Evolutionary conservation across 2,329 filamentous ascomycete species (phyloP).

Genomic region (Hansfordia pulvinata): DNA sequence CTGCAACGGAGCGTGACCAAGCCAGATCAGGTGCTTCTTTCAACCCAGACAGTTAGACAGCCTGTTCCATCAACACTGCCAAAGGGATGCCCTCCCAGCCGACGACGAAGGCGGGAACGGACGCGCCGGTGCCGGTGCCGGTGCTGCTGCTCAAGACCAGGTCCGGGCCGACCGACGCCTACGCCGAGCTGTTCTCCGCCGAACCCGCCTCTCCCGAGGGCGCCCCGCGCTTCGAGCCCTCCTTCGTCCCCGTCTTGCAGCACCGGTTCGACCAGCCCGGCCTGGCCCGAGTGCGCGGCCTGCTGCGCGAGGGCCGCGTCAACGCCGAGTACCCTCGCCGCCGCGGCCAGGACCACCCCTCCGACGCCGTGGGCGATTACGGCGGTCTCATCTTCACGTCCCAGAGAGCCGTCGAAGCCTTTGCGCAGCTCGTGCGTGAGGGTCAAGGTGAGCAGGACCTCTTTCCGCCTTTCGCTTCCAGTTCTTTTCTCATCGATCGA

Average conservation of each 20-base stretch:
- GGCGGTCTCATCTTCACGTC: conserved; percentile 77
- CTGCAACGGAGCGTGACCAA: too few relatives aligned
- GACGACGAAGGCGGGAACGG: too few relatives aligned
- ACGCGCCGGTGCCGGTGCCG: too few relatives aligned
- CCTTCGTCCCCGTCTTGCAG: conserved; percentile 65
- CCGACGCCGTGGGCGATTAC: conserved; percentile 36
- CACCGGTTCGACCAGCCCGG: conserved; percentile 52
- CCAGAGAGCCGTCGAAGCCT: conserved; percentile 71
- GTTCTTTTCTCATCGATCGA: conserved; percentile 22
- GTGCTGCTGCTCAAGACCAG: conserved; percentile 68
- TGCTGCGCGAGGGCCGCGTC: conserved; percentile 31
- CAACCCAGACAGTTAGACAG: too few relatives aligned
- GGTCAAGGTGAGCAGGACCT: conserved; percentile 22
- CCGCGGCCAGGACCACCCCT: too few relatives aligned
- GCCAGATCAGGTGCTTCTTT: too few relatives aligned
- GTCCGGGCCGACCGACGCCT: conserved; percentile 57
- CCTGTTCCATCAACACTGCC: too few relatives aligned
- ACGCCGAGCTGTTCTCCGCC: conserved; percentile 50
- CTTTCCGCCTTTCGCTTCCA: conserved; percentile 13
- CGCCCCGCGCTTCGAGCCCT: conserved; percentile 37
- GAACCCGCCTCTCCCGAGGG: conserved; percentile 22
- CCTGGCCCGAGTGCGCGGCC: conserved; percentile 33
- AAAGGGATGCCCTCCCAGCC: too few relatives aligned
- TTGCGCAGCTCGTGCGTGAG: conserved; percentile 47
- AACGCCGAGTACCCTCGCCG: too few relatives aligned